Evolutionary conservation across 768 basidiomycete genomes (phyloP).

Genomic region (Naganishia randhawae): DNA sequence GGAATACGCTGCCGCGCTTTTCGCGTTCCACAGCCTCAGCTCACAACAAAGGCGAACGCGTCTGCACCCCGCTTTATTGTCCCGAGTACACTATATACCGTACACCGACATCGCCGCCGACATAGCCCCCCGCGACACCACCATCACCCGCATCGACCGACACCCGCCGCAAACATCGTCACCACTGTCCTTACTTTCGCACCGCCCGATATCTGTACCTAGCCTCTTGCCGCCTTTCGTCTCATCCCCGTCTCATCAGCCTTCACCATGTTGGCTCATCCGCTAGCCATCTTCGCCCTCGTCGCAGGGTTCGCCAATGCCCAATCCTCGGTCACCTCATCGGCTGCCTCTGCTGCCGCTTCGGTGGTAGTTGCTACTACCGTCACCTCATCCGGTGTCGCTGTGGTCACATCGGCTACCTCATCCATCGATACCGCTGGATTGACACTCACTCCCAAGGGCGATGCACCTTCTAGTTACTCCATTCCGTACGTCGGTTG

Average conservation of each 20-base stretch:
- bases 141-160: background rate
- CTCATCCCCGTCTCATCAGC: background rate
- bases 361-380: conserved; percentile 1
- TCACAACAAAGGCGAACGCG: background rate
- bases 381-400: conserved; percentile 7
- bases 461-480: conserved; percentile 14
- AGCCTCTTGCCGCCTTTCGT: background rate
- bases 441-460: conserved; percentile 16
- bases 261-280: conserved; percentile 15
- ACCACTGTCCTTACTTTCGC: background rate
- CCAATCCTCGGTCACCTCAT: conserved; percentile 9
- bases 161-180: background rate
- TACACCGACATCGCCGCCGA: background rate
- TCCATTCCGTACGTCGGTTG: conserved; percentile 11
- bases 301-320: conserved; percentile 19
- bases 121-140: background rate
- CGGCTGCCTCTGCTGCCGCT: background rate
- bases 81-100: too few species aligned
- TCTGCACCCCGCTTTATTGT: too few species aligned
- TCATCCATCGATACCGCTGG: conserved; percentile 13
- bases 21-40: background rate
- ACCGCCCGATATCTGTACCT: too few species aligned
- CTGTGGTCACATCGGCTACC: background rate
- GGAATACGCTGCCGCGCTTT: too few species aligned
- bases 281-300: conserved; percentile 15